A percentile compares a stretch with the other conserved stretches of the same genome.
These are phyloP conservation scores for Debaryomyces maramus DNA, from an alignment of 805 yeast species.

Conservation along the genomic window DNA sequence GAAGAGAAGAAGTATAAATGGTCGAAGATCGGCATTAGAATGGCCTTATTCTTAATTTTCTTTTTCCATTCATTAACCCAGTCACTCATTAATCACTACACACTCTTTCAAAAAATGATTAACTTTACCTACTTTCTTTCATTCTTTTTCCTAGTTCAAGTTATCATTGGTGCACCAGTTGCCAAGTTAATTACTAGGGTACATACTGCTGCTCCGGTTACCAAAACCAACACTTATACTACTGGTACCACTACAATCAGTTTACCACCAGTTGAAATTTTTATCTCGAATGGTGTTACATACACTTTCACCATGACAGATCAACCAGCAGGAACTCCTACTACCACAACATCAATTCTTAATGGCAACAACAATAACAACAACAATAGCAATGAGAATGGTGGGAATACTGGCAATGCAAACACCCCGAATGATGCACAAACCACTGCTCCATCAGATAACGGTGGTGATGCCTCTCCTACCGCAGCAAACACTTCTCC, in stretches of 20 bases:
- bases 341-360: slow-evolving; percentile 31
- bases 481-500: slow-evolving; percentile 11
- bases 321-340: slow-evolving; percentile 32
- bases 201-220: slow-evolving; percentile 57
- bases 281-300: slow-evolving; percentile 52
- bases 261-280: slow-evolving; percentile 53
- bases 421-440: slow-evolving; percentile 1
- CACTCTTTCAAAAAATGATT: slow-evolving; percentile 6
- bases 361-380: slow-evolving; percentile 11
- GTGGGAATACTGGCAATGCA: slow-evolving; percentile 2
- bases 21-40: not conserved
- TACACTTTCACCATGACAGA: slow-evolving; percentile 47
- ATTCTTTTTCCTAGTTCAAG: slow-evolving; percentile 18
- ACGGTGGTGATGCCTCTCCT: slow-evolving; percentile 2
- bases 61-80: not conserved
- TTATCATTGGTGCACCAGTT: slow-evolving; percentile 33
- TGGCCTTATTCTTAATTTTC: not conserved
- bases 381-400: slow-evolving; percentile 1
- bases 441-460: slow-evolving; percentile 8
- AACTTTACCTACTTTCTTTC: slow-evolving; percentile 9
- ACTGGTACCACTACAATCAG: slow-evolving; percentile 51
- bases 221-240: slow-evolving; percentile 39
- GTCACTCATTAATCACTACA: slow-evolving; percentile 2
- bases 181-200: slow-evolving; percentile 49
- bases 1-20: not conserved